Evolutionary conservation across 495 filamentous ascomycete genomes (phyloP).

Genomic region (Talaromyces ruber): DNA sequence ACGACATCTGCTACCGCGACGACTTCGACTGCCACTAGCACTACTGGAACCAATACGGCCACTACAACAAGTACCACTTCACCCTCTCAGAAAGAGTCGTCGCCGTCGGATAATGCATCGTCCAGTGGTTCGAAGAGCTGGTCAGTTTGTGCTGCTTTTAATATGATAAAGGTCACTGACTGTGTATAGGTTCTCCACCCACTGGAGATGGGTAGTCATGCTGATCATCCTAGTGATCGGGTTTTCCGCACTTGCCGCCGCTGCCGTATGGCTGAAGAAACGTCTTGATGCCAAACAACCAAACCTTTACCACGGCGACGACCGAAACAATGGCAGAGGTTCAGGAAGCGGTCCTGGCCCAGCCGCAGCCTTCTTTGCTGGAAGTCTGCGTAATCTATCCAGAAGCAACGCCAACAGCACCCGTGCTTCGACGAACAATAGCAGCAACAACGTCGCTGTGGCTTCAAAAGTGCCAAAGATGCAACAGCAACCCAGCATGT

Average conservation of each 20-base stretch:
- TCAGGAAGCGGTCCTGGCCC: background rate
- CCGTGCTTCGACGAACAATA: background rate
- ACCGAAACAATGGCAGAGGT: background rate
- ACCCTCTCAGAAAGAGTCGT: background rate
- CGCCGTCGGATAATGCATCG: slow-evolving; percentile 8
- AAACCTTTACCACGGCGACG: slow-evolving; percentile 23
- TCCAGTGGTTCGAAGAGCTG: slow-evolving; percentile 13
- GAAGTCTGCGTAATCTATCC: slow-evolving; percentile 4
- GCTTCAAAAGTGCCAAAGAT: background rate
- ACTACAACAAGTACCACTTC: slow-evolving; percentile 8
- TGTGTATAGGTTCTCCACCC: slow-evolving; percentile 33
- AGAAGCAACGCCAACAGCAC: background rate
- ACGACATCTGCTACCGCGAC: slow-evolving; percentile 8
- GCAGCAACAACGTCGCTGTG: background rate
- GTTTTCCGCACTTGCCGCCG: slow-evolving; percentile 27
- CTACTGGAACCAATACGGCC: slow-evolving; percentile 14
- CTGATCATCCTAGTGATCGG: slow-evolving; percentile 41
- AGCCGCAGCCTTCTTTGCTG: slow-evolving; percentile 1
- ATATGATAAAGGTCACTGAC: background rate
- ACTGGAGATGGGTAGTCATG: slow-evolving; percentile 48
- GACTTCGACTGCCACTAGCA: slow-evolving; percentile 10
- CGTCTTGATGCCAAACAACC: slow-evolving; percentile 38
- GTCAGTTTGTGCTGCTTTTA: slow-evolving; percentile 10
- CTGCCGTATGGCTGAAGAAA: slow-evolving; percentile 37
- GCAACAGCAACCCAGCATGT: slow-evolving; percentile 4